phyloP scores from a whole-genome alignment of 2,329 filamentous ascomycete species.

The Penicillium brasilianum region DNA sequence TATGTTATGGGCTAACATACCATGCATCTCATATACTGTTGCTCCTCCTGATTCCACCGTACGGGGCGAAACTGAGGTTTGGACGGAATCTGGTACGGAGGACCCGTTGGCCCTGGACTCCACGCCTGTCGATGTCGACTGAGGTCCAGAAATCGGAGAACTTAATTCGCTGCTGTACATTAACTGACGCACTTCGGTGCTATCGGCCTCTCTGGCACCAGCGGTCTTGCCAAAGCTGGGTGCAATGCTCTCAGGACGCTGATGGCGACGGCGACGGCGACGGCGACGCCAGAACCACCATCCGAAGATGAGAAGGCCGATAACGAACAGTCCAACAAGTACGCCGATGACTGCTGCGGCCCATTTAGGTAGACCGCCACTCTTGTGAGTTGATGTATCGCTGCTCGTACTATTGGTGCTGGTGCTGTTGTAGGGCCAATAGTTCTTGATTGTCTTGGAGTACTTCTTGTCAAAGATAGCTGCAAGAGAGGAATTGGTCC shows the following conservation, averaged over 20 bases:
- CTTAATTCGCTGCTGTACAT: slow-evolving; percentile 14
- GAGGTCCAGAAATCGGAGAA: slow-evolving; percentile 14
- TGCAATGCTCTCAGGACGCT: background rate
- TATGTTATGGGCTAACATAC: slow-evolving; percentile 4
- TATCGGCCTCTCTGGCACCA: slow-evolving; percentile 7
- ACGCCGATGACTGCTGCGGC: slow-evolving; percentile 59
- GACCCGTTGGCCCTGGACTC: slow-evolving; percentile 7
- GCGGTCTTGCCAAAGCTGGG: background rate
- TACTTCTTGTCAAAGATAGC: slow-evolving; percentile 63
- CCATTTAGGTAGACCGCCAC: slow-evolving; percentile 57
- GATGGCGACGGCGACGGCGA: too few species aligned
- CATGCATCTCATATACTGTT: slow-evolving; percentile 22
- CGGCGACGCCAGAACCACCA: slow-evolving; percentile 25
- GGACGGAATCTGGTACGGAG: slow-evolving; percentile 11
- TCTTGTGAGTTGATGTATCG: slow-evolving; percentile 18
- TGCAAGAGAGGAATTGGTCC: slow-evolving; percentile 56
- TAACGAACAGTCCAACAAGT: slow-evolving; percentile 26
- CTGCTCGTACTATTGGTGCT: slow-evolving; percentile 11
- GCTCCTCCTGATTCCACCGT: slow-evolving; percentile 24
- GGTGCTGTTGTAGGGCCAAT: slow-evolving; percentile 62
- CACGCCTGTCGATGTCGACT: slow-evolving; percentile 16
- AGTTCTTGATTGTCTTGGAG: slow-evolving; percentile 59
- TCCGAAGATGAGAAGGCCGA: slow-evolving; percentile 15
- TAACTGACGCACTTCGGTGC: slow-evolving; percentile 7
- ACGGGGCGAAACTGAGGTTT: slow-evolving; percentile 13